phyloP scores from a whole-genome alignment of 495 filamentous ascomycete genomes.

The Extremus antarcticus region DNA sequence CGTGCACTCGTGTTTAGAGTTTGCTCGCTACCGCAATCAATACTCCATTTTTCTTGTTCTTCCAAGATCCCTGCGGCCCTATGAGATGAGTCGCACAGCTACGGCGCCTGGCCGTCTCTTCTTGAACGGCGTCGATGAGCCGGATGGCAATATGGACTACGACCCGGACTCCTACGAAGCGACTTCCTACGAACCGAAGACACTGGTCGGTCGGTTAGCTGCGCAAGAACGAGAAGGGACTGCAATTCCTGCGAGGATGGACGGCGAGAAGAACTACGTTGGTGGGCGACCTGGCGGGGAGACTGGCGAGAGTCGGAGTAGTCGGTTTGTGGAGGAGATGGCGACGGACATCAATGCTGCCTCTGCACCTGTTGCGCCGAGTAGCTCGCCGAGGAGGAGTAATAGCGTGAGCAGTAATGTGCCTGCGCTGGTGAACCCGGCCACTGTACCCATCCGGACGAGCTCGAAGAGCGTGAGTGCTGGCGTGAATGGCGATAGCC shows the following conservation, averaged over 20 bases:
- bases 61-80: no score
- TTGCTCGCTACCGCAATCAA: no score
- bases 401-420: neutral
- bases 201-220: no score
- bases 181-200: neutral
- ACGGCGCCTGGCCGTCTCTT: neutral
- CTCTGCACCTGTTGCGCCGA: neutral
- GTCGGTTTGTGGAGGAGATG: neutral
- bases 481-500: conserved; percentile 4
- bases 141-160: neutral
- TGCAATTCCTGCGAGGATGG: no score
- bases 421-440: conserved; percentile 10
- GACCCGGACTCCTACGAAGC: neutral
- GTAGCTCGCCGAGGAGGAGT: neutral
- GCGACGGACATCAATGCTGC: neutral
- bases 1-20: no score
- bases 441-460: conserved; percentile 18
- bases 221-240: no score
- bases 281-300: neutral
- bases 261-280: no score
- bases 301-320: neutral
- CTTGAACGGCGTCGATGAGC: neutral
- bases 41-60: no score
- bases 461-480: conserved; percentile 9
- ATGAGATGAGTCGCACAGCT: neutral